Base-by-base conservation (phyloP, 495 filamentous ascomycete genomes). In the Collariella sp. region DNA sequence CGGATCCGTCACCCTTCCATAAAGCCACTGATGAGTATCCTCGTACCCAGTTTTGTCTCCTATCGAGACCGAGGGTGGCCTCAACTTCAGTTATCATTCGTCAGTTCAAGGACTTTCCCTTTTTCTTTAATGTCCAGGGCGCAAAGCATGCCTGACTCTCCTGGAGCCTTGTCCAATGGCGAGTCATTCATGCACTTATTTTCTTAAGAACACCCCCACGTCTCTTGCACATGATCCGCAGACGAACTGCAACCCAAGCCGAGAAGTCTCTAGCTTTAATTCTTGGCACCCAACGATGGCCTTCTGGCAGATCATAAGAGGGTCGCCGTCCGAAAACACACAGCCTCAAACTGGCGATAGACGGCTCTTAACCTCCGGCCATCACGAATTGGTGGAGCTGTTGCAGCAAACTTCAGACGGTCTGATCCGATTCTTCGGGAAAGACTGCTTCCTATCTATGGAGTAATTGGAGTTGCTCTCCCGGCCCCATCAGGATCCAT, bases 121-220 rank as follows among this genome's bases (percentile, higher is more conserved):
- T 7, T 36, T 31, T 2, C 45, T 19, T n/a, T n/a, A 31, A 19
- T 34, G 29, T 34, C 29, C 6, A 16, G 26, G 22, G 18, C 19
- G 7, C 2, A 35, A 7, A 3, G 9, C 1, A 33, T 10, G 11
- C 45, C 2, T 11, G 1, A 13, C 18, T 47, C 29, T 19, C 2
- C 22, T 26, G 5, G 13, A 12, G 23, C 6, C 40, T 9, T n/a
- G 31, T 7, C 12, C 31, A 34, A n/a, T n/a, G n/a, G n/a, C 26
- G 26, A 31, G 19, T 39, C 1, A 1, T 49, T 7, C 33, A n/a
- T n/a, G n/a, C n/a, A n/a, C n/a, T n/a, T n/a, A n/a, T n/a, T n/a
- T n/a, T n/a, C n/a, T n/a, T n/a, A n/a, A n/a, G n/a, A 10, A 24
- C 31, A 6, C 47, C 47, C 44, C 43, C 52, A 55, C 52, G 44